Base-by-base conservation (phyloP, 23 red algal species). In the Gracilariopsis chorda region DNA sequence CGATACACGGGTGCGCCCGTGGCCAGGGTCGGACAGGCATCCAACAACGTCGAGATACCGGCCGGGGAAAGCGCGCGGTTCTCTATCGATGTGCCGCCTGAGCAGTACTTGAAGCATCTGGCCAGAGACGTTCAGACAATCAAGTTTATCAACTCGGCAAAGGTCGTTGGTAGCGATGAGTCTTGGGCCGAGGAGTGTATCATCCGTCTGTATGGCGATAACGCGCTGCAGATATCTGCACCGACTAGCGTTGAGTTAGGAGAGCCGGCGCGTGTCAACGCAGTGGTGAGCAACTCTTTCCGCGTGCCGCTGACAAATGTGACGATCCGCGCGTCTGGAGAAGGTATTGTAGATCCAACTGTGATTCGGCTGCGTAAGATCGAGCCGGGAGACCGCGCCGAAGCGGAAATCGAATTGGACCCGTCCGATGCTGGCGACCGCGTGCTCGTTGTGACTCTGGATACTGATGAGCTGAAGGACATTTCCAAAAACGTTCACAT, bases 391-490 rank as follows among this genome's bases (percentile, higher is more conserved):
- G 77, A 80, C 48, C 49, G 58, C 10, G 24, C 16, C 7, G 77
- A 51, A 28, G 77, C 55, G 28, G 45, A 55, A 12, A 59, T 80
- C 33, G 21, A 21, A 51, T 36, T 80, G 47, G 51, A 42, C n/a
- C 42, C n/a, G 6, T 12, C 34, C 48, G n/a, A 30, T 2, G 51
- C 34, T 24, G 77, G 77, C 46, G 77, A 80, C 39, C 44, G 77
- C 7, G 34, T 80, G 21, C 16, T 80, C 8, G 77, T 80, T 24
- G 77, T 80, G 3, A 60, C 30, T 7, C 35, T 60, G 14, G 77
- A 80, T 30, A 80, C 77, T 2, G 48, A 51, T 2, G 77, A 80
- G 51, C 40, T 80, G 77, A 44, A 59, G 77, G 77, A 80, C 55
- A 33, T 80, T n/a, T 23, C 37, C 6, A 80, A 57, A 51, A 80